Base-by-base conservation (phyloP, 768 basidiomycete species). In the Thelephora ganbajun region DNA sequence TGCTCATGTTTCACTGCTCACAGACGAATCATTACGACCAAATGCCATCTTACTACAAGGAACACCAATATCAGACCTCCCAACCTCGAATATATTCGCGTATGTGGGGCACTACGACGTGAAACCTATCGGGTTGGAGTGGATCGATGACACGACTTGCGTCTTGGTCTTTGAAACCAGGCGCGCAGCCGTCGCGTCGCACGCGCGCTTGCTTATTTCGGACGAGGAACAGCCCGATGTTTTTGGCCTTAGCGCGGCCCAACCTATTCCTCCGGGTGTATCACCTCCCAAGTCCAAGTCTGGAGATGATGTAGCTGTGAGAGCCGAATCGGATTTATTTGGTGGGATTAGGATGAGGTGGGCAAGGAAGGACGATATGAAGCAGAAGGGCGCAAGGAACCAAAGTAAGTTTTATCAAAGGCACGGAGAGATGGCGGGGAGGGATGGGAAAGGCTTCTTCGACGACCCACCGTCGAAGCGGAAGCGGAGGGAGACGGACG, bases 61-160 rank as follows among this genome's bases (percentile, higher is more conserved):
- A 19, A 57, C 73, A 6, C 83, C 88, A 0, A 84, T 91, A 49
- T 69, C 79, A 3, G 74, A 80, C 54, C 72, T 91, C 7, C 77
- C 84, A 19, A 91, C 88, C 2, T 68, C 76, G 2, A 74, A 82
- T 35, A 70, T 91, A 46, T 90, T 90, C 57, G 86, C 81, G 0
- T 91, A 90, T 55, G 79, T 80, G 30, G 82, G 78, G 1, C 81
- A 89, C 54, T 87, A 84, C 56, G 80, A 83, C 43, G 70, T 78
- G 0, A 69, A 73, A 16, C 87, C 87, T 0, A 71, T 86, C 52
- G 87, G 73, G 6, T 66, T 91, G 6, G 88, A 91, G 65, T 91
- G 88, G 88, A 72, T 91, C 16, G 79, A 88, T 60, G 88, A 91
- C 63, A 80, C 68, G 19, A 87, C 83, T 20, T 89, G 85, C 54